Percentiles rank a stretch among this genome's conserved stretches.
These are phyloP conservation scores for Verticillium dahliae DNA, from an alignment of 2,329 filamentous ascomycete species.

Conservation along the genomic window DNA sequence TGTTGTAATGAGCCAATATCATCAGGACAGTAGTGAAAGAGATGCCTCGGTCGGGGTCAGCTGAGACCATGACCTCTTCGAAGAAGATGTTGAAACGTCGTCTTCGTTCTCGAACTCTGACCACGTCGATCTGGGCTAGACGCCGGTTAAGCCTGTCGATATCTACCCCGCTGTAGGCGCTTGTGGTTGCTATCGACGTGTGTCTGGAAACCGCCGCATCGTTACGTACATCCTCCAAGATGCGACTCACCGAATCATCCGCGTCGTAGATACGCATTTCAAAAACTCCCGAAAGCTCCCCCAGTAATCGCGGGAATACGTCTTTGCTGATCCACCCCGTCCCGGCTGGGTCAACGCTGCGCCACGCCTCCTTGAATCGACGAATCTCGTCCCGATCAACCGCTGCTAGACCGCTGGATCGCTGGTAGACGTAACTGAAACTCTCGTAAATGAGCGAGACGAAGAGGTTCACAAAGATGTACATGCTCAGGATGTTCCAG, in stretches of 20 bases:
- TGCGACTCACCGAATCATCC: conserved; percentile 78
- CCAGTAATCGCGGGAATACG: conserved; percentile 78
- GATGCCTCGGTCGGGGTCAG: conserved; percentile 83
- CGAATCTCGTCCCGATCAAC: conserved; percentile 92
- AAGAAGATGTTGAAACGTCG: conserved; percentile 89
- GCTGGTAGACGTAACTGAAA: conserved; percentile 98
- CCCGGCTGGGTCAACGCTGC: conserved; percentile 86
- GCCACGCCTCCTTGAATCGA: conserved; percentile 97
- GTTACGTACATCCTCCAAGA: conserved; percentile 76
- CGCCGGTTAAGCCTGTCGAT: conserved; percentile 68
- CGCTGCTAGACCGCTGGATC: conserved; percentile 84
- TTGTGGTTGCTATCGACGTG: conserved; percentile 45
- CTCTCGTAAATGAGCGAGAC: conserved; percentile 98
- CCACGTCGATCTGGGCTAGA: conserved; percentile 66
- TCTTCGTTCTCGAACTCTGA: conserved; percentile 67
- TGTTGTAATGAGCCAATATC: conserved; percentile 96
- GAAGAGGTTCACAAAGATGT: conserved; percentile 97
- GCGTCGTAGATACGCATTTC: conserved; percentile 95
- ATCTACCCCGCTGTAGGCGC: conserved; percentile 57
- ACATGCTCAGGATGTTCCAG: conserved; percentile 99
- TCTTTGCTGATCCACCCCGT: conserved; percentile 89
- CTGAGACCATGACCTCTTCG: conserved; percentile 90
- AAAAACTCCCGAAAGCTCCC: conserved; percentile 90
- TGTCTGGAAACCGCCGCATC: conserved; percentile 47
- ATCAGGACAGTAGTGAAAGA: conserved; percentile 88